A percentile compares a stretch with the other conserved stretches of the same genome.
Evolutionary conservation across 2,329 filamentous ascomycete species (phyloP).

Genomic region (Aspergillus melleus): DNA sequence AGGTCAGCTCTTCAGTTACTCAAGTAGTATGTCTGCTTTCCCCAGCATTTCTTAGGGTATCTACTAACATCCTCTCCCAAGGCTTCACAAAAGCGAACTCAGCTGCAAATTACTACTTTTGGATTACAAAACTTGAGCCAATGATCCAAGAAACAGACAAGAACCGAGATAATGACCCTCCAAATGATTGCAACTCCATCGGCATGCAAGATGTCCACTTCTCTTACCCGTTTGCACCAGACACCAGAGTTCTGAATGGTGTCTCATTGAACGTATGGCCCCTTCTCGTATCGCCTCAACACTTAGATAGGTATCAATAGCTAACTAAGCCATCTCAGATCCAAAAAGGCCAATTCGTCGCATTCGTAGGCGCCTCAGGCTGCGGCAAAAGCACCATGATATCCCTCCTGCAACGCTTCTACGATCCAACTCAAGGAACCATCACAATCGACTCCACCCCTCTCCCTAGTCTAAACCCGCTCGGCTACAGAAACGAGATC

Average conservation of each 20-base stretch:
- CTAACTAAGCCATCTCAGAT: slow-evolving; percentile 26
- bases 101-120: too few species aligned
- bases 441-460: slow-evolving; percentile 65
- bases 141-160: too few species aligned
- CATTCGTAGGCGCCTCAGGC: slow-evolving; percentile 58
- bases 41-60: too few species aligned
- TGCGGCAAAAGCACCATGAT: slow-evolving; percentile 70
- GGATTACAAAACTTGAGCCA: too few species aligned
- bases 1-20: slow-evolving; percentile 17
- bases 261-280: slow-evolving; percentile 23
- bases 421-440: slow-evolving; percentile 63
- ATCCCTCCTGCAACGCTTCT: slow-evolving; percentile 63
- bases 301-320: too few species aligned
- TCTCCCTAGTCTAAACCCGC: slow-evolving; percentile 59
- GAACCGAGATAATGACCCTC: too few species aligned
- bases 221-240: too few species aligned
- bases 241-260: slow-evolving; percentile 6
- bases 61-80: too few species aligned
- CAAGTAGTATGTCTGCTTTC: slow-evolving; percentile 38
- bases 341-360: slow-evolving; percentile 52
- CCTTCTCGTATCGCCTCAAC: neutral
- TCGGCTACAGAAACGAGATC: slow-evolving; percentile 63
- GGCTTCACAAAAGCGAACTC: too few species aligned
- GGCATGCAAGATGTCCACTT: too few species aligned
- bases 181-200: too few species aligned